A percentile compares a stretch with the other conserved stretches of the same genome.
Evolutionary conservation across 441 rosid genomes (phyloP).

Genomic region (Macaranga tanarius): DNA sequence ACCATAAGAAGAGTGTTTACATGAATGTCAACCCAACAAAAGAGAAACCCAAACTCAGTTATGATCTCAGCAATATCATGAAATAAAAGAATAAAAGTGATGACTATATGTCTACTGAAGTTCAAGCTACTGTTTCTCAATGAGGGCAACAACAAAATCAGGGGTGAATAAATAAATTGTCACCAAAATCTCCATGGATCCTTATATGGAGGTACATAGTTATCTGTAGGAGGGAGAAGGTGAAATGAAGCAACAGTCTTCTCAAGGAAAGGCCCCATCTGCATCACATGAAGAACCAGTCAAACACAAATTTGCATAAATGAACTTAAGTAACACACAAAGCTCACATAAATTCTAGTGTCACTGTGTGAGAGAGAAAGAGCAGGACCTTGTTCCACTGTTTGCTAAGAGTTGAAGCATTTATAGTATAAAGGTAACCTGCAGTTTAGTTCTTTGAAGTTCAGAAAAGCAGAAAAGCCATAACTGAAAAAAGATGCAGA

Average conservation of each 20-base stretch:
- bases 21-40: neutral
- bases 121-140: neutral
- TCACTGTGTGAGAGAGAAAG: constrained; percentile 1
- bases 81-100: neutral
- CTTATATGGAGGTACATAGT: constrained; percentile 84
- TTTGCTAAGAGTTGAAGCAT: constrained; percentile 81
- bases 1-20: neutral
- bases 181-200: constrained; percentile 99
- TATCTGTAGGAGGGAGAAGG: constrained; percentile 72
- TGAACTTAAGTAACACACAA: neutral
- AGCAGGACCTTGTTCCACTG: constrained; percentile 73
- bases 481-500: neutral
- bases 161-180: constrained; percentile 11
- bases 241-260: constrained; percentile 67
- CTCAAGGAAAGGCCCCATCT: constrained; percentile 81
- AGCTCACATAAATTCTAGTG: neutral
- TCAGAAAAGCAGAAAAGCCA: neutral
- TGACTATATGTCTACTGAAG: neutral
- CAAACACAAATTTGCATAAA: neutral
- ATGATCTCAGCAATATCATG: neutral
- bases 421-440: constrained; percentile 81
- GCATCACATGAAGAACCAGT: constrained; percentile 23
- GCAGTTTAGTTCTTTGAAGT: constrained; percentile 30
- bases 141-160: too few relatives aligned
- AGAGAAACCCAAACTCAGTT: neutral